Conservation (phyloP, 768 basidiomycete species). For the Sarcodon aspratus region DNA sequence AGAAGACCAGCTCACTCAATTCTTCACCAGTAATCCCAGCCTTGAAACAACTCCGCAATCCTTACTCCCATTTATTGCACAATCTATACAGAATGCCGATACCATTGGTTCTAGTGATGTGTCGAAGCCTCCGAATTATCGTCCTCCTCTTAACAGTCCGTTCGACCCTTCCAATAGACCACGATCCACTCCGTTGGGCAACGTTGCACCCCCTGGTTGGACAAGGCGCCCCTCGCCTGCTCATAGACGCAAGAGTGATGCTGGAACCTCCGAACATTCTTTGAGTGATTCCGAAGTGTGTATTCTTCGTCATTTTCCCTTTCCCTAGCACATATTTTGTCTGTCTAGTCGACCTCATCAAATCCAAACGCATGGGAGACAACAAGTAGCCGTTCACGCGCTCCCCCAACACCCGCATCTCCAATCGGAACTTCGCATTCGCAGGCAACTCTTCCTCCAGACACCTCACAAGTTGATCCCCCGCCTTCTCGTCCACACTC, state of each 20-base stretch:
- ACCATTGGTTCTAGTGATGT: constrained; percentile 44
- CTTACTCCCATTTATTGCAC: constrained; percentile 50
- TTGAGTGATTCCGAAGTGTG: constrained; percentile 68
- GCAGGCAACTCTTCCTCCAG: constrained; percentile 13
- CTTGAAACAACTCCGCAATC: constrained; percentile 61
- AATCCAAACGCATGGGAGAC: constrained; percentile 31
- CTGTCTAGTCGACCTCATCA: constrained; percentile 22
- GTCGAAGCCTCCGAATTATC: constrained; percentile 26
- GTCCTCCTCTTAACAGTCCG: constrained; percentile 40
- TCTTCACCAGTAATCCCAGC: constrained; percentile 48
- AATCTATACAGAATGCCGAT: constrained; percentile 10
- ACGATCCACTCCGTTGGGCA: constrained; percentile 51
- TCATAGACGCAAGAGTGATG: constrained; percentile 60
- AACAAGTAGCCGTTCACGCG: constrained; percentile 33
- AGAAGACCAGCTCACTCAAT: constrained; percentile 40
- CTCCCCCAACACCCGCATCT: constrained; percentile 61
- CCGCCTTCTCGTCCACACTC: constrained; percentile 51
- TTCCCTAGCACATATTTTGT: background rate
- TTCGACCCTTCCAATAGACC: constrained; percentile 65
- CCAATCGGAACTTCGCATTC: background rate
- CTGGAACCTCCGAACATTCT: constrained; percentile 28
- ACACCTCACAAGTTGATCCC: constrained; percentile 40
- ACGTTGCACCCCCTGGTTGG: constrained; percentile 65
- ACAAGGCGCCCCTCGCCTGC: constrained; percentile 57
- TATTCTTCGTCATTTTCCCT: background rate